Conservation (phyloP, 208 protist genomes). For the Herpetomonas muscarum region DNA sequence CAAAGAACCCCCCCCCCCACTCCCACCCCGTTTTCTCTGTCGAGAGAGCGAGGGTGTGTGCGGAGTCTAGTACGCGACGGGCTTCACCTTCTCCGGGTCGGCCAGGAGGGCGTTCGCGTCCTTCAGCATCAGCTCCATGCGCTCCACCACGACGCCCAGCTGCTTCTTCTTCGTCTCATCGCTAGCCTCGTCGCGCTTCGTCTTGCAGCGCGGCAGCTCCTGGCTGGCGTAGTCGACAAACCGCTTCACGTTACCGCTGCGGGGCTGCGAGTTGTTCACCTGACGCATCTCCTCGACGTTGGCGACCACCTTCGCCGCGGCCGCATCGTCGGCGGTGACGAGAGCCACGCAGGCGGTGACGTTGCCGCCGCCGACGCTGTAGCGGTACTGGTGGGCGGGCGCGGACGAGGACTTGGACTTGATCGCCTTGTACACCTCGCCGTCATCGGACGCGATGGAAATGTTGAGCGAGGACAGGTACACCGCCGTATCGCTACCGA, state of each 20-base stretch:
- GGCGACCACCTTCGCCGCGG: constrained; percentile 24
- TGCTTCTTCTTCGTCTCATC: constrained; percentile 40
- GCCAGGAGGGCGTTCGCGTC: constrained; percentile 53
- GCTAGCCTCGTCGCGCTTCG: constrained; percentile 24
- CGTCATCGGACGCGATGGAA: constrained; percentile 35
- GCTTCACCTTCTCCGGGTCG: constrained; percentile 34
- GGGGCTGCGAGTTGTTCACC: constrained; percentile 56
- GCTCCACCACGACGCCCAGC: constrained; percentile 30
- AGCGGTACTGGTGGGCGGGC: constrained; percentile 56
- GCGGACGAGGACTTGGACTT: constrained; percentile 44
- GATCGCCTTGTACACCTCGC: constrained; percentile 40
- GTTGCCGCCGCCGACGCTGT: constrained; percentile 63
- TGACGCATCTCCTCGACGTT: constrained; percentile 27
- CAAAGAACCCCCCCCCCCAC: no score
- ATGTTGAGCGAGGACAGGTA: constrained; percentile 66
- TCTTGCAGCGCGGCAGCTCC: constrained; percentile 47
- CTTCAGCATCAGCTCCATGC: constrained; percentile 79
- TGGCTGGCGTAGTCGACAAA: constrained; percentile 72
- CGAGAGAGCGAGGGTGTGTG: background rate
- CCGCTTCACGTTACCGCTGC: constrained; percentile 75
- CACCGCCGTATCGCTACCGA: constrained; percentile 25
- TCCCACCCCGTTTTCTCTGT: background rate
- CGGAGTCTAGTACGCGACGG: constrained; percentile 43
- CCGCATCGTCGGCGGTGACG: constrained; percentile 30
- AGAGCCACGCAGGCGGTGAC: constrained; percentile 29